Evolutionary conservation across 768 basidiomycete genomes (phyloP).

Genomic region (Clitopilus passeckerianus): DNA sequence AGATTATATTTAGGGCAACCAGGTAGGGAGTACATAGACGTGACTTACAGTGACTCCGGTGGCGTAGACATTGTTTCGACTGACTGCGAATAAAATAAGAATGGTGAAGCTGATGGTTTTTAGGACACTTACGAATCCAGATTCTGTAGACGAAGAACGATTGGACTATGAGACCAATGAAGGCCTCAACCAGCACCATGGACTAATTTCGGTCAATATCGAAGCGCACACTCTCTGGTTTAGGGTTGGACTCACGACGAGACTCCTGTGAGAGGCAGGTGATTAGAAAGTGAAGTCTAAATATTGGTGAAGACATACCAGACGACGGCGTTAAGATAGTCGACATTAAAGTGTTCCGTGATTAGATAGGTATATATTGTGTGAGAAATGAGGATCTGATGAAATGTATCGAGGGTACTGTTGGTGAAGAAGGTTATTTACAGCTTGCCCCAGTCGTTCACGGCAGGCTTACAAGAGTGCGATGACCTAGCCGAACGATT

Average conservation of each 20-base stretch:
- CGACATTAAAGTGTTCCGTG: slow-evolving; percentile 5
- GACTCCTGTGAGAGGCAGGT: slow-evolving; percentile 1
- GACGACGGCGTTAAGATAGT: slow-evolving; percentile 4
- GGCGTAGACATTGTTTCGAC: background rate
- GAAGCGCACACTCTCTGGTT: background rate
- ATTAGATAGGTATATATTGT: slow-evolving; percentile 5
- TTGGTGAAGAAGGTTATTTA: background rate
- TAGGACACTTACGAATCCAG: slow-evolving; percentile 4
- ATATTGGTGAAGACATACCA: background rate
- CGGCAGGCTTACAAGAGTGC: slow-evolving; percentile 2
- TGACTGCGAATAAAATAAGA: background rate
- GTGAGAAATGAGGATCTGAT: slow-evolving; percentile 7
- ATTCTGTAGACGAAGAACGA: slow-evolving; percentile 9
- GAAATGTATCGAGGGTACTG: slow-evolving; percentile 7
- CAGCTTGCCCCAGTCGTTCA: background rate
- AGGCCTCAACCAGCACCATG: slow-evolving; percentile 3
- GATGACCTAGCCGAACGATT: background rate
- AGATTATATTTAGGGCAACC: background rate
- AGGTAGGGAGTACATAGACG: background rate
- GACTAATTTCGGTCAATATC: background rate
- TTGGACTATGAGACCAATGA: slow-evolving; percentile 6
- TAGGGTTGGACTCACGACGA: slow-evolving; percentile 6
- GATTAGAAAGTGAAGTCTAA: background rate
- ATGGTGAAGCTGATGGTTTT: background rate
- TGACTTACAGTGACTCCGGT: slow-evolving; percentile 1